These are phyloP conservation scores for Populus davidiana DNA, from an alignment of 345 rosid genomes.

Conservation along the genomic window DNA sequence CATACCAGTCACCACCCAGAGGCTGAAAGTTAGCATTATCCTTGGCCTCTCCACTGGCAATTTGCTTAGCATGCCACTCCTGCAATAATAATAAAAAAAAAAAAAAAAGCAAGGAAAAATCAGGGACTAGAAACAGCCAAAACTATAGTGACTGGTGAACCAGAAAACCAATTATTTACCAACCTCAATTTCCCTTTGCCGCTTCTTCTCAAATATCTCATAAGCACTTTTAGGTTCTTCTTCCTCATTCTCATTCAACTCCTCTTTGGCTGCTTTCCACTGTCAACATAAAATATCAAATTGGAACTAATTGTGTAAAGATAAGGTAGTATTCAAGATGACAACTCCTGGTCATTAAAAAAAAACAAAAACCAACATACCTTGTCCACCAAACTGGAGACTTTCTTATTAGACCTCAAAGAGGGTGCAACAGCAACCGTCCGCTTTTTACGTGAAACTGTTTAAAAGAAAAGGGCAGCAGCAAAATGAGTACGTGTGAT, in stretches of 20 bases:
- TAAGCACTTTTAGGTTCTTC: conserved; percentile 67
- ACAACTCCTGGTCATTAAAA: neutral
- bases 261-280: conserved; percentile 99
- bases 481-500: neutral
- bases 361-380: conserved; percentile 30
- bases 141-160: neutral
- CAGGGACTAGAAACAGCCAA: conserved; percentile 8
- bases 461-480: conserved; percentile 8
- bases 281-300: conserved; percentile 18
- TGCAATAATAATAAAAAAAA: conserved; percentile 16
- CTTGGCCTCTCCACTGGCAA: conserved; percentile 88
- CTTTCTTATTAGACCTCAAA: conserved; percentile 87
- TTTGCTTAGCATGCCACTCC: conserved; percentile 87
- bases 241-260: conserved; percentile 73
- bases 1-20: conserved; percentile 90
- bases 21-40: conserved; percentile 98
- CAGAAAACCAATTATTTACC: conserved; percentile 1
- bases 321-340: neutral
- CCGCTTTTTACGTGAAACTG: conserved; percentile 81
- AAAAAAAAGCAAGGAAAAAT: neutral
- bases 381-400: conserved; percentile 94
- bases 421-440: conserved; percentile 66
- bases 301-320: neutral
- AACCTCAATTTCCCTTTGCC: conserved; percentile 79
- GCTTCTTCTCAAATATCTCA: conserved; percentile 66